Evolutionary conservation across 2,329 filamentous ascomycete species (phyloP), one percentile per base, ranked within the genome.

Genomic region (Ascochyta fabae): DNA sequence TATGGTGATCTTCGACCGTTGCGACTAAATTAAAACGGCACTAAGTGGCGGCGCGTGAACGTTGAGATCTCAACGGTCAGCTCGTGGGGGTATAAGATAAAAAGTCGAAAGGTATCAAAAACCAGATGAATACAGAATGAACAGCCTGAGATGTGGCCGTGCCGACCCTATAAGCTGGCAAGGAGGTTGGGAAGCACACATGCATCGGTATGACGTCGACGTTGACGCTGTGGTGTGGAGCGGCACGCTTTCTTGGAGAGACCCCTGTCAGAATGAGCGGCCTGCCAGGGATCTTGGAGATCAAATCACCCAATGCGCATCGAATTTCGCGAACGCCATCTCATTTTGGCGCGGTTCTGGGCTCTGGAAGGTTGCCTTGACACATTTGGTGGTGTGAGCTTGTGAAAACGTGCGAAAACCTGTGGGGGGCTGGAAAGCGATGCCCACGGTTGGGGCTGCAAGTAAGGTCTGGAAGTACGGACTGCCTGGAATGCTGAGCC

Each of bases 161-260:
- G 64, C 56, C 53, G 34, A 45, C 51, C 53, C 66, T 63, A 65
- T 65, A 62, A 67, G 55, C 58, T 61, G 58, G 59, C 43, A 56
- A 57, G 59, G 60, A 64, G 67, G 64, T 61, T 65, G 69, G 68
- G 68, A 61, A 56, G 43, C 29, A 48, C 35, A 48, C 53, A 51
- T 49, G 59, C 58, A 59, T 38, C 39, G 59, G 24, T 60, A 70
- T 72, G 69, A 72, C 69, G 68, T 72, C 57, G 61, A 68, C 62
- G 64, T 70, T 67, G 66, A 66, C 58, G 60, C 59, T 50, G 53
- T 60, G 61, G 53, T 55, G 53, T 57, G 56, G 58, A 50, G 41
- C 59, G 58, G 59, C 64, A 62, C 59, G 59, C 56, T 19, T 64
- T 60, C 62, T 62, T 64, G 59, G 54, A 59, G 58, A 61, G 38